Evolutionary conservation across 352 stramenopile species (phyloP).

Genomic region (Pythium volutum): DNA sequence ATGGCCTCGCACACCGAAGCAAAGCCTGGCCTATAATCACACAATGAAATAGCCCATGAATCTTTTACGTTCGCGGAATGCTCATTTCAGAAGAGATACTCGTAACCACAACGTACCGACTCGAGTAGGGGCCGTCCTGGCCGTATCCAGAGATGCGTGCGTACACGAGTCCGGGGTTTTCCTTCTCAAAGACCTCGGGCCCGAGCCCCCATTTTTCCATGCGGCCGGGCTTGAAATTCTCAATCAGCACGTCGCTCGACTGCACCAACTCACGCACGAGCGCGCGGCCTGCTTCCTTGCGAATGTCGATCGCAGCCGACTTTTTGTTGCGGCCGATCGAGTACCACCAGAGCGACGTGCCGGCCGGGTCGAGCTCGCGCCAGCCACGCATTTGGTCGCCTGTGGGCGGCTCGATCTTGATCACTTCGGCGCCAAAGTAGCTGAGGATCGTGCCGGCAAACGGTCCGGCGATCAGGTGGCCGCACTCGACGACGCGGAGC

Average conservation of each 20-base stretch:
- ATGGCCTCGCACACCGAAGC: constrained; percentile 87
- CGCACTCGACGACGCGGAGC: constrained; percentile 75
- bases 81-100: no score
- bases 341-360: constrained; percentile 88
- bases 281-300: constrained; percentile 51
- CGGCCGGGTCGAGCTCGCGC: constrained; percentile 62
- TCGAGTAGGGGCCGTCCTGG: constrained; percentile 79
- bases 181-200: constrained; percentile 61
- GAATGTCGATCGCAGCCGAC: constrained; percentile 81
- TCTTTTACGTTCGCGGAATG: no score
- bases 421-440: constrained; percentile 90
- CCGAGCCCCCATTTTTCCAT: constrained; percentile 89
- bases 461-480: constrained; percentile 75
- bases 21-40: constrained; percentile 67
- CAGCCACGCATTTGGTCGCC: constrained; percentile 84
- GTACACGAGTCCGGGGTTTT: constrained; percentile 84
- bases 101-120: constrained; percentile 29
- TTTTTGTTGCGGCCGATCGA: constrained; percentile 88
- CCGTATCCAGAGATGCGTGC: constrained; percentile 80
- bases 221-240: constrained; percentile 85
- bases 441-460: constrained; percentile 83
- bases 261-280: constrained; percentile 72
- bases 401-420: constrained; percentile 86
- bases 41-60: no score
- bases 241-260: constrained; percentile 83